These are phyloP conservation scores for Nemania bipapillata DNA, from an alignment of 2,329 filamentous ascomycete genomes.

Conservation along the genomic window DNA sequence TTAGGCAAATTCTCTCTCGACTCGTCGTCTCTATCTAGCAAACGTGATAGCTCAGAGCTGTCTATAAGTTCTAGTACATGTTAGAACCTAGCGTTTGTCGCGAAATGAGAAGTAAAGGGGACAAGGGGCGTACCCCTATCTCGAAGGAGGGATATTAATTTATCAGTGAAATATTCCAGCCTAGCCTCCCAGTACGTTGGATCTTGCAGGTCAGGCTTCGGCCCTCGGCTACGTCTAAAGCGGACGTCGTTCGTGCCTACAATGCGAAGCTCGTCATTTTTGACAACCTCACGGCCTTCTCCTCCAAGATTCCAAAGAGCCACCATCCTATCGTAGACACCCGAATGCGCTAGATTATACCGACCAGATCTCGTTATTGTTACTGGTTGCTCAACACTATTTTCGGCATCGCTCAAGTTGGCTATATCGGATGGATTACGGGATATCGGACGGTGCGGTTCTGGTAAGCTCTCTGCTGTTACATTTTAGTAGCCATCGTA, in stretches of 20 bases:
- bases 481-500: neutral
- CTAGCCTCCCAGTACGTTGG: conserved; percentile 20
- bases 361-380: neutral
- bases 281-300: conserved; percentile 10
- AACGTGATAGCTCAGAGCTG: neutral
- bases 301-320: conserved; percentile 22
- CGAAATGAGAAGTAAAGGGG: neutral
- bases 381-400: neutral
- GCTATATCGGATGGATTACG: neutral
- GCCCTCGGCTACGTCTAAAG: neutral
- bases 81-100: neutral
- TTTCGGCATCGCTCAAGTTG: neutral
- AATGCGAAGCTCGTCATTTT: conserved; percentile 18
- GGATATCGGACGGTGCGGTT: neutral
- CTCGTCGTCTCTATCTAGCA: neutral
- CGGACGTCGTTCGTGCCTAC: neutral
- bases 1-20: neutral
- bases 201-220: conserved; percentile 15
- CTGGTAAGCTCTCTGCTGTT: neutral
- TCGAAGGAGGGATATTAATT: conserved; percentile 10
- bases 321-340: conserved; percentile 21
- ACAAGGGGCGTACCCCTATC: neutral
- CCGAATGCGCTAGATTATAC: neutral
- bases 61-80: neutral
- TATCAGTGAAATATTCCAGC: conserved; percentile 16